These are phyloP conservation scores for Priceomyces castillae DNA, from an alignment of 805 yeast genomes.

Conservation along the genomic window DNA sequence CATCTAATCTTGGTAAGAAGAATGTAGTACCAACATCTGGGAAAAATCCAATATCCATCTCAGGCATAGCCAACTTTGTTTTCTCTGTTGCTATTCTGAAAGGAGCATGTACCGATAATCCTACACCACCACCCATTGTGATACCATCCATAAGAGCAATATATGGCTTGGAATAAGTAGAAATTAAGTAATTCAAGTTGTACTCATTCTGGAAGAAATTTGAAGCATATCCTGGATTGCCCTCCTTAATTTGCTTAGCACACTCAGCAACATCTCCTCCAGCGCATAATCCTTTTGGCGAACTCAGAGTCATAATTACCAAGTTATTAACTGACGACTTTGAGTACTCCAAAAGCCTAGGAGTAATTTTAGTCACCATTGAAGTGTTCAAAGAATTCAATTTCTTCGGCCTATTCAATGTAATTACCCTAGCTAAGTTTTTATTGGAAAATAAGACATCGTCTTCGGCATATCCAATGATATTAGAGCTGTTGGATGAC, in stretches of 20 bases:
- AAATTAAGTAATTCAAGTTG: slow-evolving; percentile 70
- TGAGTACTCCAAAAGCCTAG: slow-evolving; percentile 73
- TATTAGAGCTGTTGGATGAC: slow-evolving; percentile 7
- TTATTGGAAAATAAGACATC: slow-evolving; percentile 64
- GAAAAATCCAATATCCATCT: slow-evolving; percentile 92
- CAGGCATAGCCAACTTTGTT: slow-evolving; percentile 96
- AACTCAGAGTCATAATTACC: slow-evolving; percentile 62
- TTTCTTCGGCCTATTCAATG: slow-evolving; percentile 76
- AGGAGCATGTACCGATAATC: slow-evolving; percentile 84
- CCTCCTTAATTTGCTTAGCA: slow-evolving; percentile 55
- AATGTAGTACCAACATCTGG: slow-evolving; percentile 96
- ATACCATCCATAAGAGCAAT: slow-evolving; percentile 88
- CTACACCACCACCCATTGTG: slow-evolving; percentile 98
- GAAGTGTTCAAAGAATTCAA: slow-evolving; percentile 78
- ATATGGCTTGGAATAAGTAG: slow-evolving; percentile 84
- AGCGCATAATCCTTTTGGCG: slow-evolving; percentile 81
- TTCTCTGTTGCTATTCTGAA: slow-evolving; percentile 91
- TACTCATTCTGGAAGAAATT: slow-evolving; percentile 79
- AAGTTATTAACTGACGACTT: slow-evolving; percentile 64
- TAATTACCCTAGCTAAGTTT: slow-evolving; percentile 67
- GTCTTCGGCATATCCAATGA: slow-evolving; percentile 27
- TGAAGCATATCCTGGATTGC: slow-evolving; percentile 47
- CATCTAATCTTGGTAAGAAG: slow-evolving; percentile 79
- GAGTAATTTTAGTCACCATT: slow-evolving; percentile 71
- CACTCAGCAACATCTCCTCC: slow-evolving; percentile 93